A percentile compares a stretch with the other conserved stretches of the same genome.
phyloP scores from a whole-genome alignment of 768 basidiomycete genomes.

The Lactarius hatsudake region DNA sequence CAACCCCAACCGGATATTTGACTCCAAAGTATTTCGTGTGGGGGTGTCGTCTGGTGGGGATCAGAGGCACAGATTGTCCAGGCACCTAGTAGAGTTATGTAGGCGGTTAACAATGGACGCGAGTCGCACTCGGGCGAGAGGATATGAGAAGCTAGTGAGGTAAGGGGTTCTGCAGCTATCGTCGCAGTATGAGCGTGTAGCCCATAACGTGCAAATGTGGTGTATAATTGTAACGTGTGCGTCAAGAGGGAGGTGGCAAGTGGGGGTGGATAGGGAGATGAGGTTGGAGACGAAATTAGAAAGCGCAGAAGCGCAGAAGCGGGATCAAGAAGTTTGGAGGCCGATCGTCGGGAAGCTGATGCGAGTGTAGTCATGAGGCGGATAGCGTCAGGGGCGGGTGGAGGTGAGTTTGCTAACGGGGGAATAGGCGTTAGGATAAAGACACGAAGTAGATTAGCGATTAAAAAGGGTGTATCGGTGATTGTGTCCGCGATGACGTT shows the following conservation, averaged over 20 bases:
- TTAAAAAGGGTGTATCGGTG: conserved; percentile 48
- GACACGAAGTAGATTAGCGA: conserved; percentile 49
- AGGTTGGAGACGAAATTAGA: conserved; percentile 52
- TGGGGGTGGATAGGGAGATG: conserved; percentile 38
- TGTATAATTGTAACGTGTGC: conserved; percentile 61
- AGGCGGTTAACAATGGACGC: conserved; percentile 43
- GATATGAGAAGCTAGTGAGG: conserved; percentile 48
- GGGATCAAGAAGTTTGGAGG: conserved; percentile 50
- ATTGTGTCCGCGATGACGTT: conserved; percentile 52
- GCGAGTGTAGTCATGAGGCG: conserved; percentile 57
- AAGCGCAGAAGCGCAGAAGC: conserved; percentile 74
- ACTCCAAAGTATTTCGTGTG: conserved; percentile 88
- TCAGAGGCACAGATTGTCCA: conserved; percentile 89
- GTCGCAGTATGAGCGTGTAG: conserved; percentile 68
- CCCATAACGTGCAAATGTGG: conserved; percentile 71
- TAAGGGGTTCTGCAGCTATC: conserved; percentile 56
- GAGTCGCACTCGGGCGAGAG: conserved; percentile 40
- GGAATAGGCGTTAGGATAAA: conserved; percentile 59
- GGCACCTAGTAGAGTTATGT: conserved; percentile 56
- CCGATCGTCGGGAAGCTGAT: conserved; percentile 65
- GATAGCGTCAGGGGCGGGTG: conserved; percentile 50
- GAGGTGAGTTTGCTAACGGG: conserved; percentile 33
- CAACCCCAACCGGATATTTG: conserved; percentile 80
- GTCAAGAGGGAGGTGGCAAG: conserved; percentile 49
- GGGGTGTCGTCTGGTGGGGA: conserved; percentile 83